Evolutionary conservation across 345 rosid genomes (phyloP), one percentile per base, ranked within the genome.

Genomic region (Salix viminalis): DNA sequence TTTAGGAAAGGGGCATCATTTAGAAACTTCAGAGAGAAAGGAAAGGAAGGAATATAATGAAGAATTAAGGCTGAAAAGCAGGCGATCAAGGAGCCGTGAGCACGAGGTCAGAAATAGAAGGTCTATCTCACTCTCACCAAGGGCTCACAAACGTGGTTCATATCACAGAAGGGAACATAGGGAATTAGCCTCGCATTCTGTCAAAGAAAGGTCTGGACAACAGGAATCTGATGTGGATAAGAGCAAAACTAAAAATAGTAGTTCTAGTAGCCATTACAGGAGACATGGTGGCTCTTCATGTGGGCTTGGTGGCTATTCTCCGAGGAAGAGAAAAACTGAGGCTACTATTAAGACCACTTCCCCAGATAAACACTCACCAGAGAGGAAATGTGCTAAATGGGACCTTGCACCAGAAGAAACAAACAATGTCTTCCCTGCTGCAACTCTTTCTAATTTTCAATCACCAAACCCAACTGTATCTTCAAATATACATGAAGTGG

Each of bases 251-350:
- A 68, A 76, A 6, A 80, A 84, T 76, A 88, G 89, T 79, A 91
- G 88, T 72, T 85, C 83, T 42, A 82, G 83, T 78, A 82, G 83
- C 78, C 90, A 90, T 73, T 83, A 83, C 79, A 87, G 77, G 78
- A 76, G 88, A 79, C 90, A 85, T 77, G 82, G 79, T 80, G 85
- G 83, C 60, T 86, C 86, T 70, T 75, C 78, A 32, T 92, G 98
- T 82, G 90, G 97, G 67, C 92, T 96, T 77, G 97, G 98, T 79
- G 98, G 98, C 74, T 93, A 93, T 85, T 93, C 97, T 19, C 98
- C 99, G 24, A 89, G 96, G 82, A 93, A 91, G 87, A 92, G 96
- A 79, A 96, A 87, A 84, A 84, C 84, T 56, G 90, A 89, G 70
- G 83, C 84, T 50, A 85, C 88, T 82, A 78, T 69, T 79, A 91